Percentiles rank a stretch among this genome's conserved stretches.
Evolutionary conservation across 129 eudicot species (phyloP).

Genomic region (Artemisia argyi): DNA sequence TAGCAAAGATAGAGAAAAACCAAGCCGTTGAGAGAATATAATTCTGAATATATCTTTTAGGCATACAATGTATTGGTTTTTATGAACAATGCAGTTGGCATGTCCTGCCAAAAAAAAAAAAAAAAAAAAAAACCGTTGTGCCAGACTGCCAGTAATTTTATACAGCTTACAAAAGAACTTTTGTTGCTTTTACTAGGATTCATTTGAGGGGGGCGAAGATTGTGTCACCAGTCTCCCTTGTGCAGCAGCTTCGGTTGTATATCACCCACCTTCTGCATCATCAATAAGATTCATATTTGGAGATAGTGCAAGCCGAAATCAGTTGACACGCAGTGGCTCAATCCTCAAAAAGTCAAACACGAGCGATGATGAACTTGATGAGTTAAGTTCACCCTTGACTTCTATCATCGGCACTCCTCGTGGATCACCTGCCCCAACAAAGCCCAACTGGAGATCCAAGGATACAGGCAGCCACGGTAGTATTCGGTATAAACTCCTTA

Average conservation of each 20-base stretch:
- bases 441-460: conserved; percentile 33
- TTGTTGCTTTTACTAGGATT: conserved; percentile 39
- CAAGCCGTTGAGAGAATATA: neutral
- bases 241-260: conserved; percentile 55
- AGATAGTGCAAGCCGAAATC: conserved; percentile 37
- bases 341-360: conserved; percentile 76
- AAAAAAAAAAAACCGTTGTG: neutral
- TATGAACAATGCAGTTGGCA: neutral
- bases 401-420: conserved; percentile 36
- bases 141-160: neutral
- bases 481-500: conserved; percentile 72
- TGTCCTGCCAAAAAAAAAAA: neutral
- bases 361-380: conserved; percentile 90
- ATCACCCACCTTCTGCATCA: conserved; percentile 57
- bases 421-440: conserved; percentile 30
- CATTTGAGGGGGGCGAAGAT: conserved; percentile 46
- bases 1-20: neutral
- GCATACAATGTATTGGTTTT: neutral
- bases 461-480: conserved; percentile 31
- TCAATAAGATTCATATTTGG: conserved; percentile 48
- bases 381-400: conserved; percentile 65
- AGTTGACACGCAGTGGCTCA: conserved; percentile 61
- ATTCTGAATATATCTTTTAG: conserved; percentile 3
- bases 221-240: conserved; percentile 57
- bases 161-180: neutral